Conservation (phyloP, 1,284 basidiomycete species). For the Blastosporella zonata region DNA sequence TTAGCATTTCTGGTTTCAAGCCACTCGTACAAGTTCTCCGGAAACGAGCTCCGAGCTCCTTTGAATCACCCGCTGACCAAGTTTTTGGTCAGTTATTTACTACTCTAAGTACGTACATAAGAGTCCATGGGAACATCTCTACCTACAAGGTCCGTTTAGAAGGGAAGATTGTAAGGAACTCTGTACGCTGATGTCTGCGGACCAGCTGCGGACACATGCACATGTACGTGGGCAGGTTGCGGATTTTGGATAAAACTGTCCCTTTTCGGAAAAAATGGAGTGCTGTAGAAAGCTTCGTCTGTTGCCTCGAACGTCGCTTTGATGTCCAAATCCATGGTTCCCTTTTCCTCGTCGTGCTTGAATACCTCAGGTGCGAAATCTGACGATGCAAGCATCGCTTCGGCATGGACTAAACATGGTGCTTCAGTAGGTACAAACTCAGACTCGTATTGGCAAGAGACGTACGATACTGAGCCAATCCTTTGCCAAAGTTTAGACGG, state of each 20-base stretch:
- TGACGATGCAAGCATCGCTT: constrained; percentile 38
- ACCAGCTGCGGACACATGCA: background rate
- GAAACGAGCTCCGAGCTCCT: no score
- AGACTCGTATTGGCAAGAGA: constrained; percentile 5
- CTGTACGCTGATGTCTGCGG: background rate
- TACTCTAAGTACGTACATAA: no score
- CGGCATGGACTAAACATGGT: constrained; percentile 42
- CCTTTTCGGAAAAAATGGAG: background rate
- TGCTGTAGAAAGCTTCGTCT: constrained; percentile 1
- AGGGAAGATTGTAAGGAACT: constrained; percentile 14
- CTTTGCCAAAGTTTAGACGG: constrained; percentile 48
- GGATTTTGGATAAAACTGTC: background rate
- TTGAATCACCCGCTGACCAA: no score
- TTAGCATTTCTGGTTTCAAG: no score
- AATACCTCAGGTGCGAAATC: constrained; percentile 48
- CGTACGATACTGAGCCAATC: constrained; percentile 47
- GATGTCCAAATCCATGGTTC: constrained; percentile 10
- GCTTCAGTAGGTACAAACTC: constrained; percentile 1
- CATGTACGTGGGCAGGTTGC: background rate
- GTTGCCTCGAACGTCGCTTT: constrained; percentile 8
- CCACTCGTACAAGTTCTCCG: no score
- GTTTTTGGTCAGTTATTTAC: no score
- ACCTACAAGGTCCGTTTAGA: constrained; percentile 5
- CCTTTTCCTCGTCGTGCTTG: constrained; percentile 31
- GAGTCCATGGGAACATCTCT: constrained; percentile 1